A percentile compares a stretch with the other conserved stretches of the same genome.
Conservation (phyloP, 805 yeast genomes). For the Yamadazyma ubonensis region DNA sequence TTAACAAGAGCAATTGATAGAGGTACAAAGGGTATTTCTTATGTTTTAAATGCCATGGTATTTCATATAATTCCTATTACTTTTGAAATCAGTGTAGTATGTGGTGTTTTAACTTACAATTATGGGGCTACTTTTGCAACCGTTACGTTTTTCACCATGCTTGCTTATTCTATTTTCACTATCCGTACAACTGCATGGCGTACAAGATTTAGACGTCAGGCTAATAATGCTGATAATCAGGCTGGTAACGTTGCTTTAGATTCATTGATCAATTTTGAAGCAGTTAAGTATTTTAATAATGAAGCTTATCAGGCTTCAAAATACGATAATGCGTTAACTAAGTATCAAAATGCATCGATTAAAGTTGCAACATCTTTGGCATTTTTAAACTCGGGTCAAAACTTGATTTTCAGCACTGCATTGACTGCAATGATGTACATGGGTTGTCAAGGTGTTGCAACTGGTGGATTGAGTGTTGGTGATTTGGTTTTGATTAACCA, state of each 20-base stretch:
- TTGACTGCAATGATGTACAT: constrained; percentile 96
- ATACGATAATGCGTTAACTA: constrained; percentile 70
- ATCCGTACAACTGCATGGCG: constrained; percentile 95
- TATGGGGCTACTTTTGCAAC: constrained; percentile 89
- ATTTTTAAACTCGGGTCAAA: constrained; percentile 76
- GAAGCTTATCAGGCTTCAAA: constrained; percentile 76
- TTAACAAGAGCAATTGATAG: constrained; percentile 94
- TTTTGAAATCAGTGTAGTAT: constrained; percentile 88
- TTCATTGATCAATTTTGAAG: constrained; percentile 89
- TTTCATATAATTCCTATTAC: constrained; percentile 93
- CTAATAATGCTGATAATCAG: constrained; percentile 86
- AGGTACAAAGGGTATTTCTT: constrained; percentile 96
- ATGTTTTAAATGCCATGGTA: constrained; percentile 93
- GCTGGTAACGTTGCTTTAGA: constrained; percentile 96
- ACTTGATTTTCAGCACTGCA: constrained; percentile 79
- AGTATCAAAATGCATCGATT: constrained; percentile 72
- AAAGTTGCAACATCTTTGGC: constrained; percentile 85
- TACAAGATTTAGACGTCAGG: constrained; percentile 84
- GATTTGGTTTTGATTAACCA: constrained; percentile 94
- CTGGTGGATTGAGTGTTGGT: constrained; percentile 84
- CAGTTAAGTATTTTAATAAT: constrained; percentile 92
- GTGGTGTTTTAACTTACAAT: constrained; percentile 90
- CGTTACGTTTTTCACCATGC: constrained; percentile 83
- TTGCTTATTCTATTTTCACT: constrained; percentile 84
- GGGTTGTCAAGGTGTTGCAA: constrained; percentile 92